These are phyloP conservation scores for Macaranga tanarius DNA, from an alignment of 441 rosid species.

Conservation along the genomic window DNA sequence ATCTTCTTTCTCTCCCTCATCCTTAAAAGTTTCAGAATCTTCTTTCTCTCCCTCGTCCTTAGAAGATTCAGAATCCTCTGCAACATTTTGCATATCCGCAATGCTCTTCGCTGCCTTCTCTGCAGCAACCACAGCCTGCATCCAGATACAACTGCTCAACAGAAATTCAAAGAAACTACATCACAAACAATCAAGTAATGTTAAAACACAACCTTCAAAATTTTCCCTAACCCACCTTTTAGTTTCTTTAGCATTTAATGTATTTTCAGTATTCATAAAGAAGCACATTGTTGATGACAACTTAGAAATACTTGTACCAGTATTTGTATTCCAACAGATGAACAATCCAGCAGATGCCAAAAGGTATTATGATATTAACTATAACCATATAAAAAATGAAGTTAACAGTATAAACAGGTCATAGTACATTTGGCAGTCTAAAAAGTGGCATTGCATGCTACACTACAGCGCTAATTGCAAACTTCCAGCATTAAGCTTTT, in stretches of 20 bases:
- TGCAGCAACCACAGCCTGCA: constrained; percentile 84
- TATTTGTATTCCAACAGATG: not conserved
- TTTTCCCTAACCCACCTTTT: constrained; percentile 3
- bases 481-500: not conserved
- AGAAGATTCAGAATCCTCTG: too few relatives aligned
- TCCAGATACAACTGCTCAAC: constrained; percentile 23
- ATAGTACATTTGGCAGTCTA: not conserved
- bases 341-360: not conserved
- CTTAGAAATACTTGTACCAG: not conserved
- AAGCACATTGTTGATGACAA: too few relatives aligned
- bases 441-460: not conserved
- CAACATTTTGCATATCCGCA: constrained; percentile 35
- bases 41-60: constrained; percentile 55
- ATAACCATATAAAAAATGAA: not conserved
- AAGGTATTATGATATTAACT: not conserved
- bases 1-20: constrained; percentile 48
- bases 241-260: not conserved
- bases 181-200: not conserved
- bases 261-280: not conserved
- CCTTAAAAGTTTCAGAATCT: constrained; percentile 62
- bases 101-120: constrained; percentile 86
- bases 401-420: not conserved
- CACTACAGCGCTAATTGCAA: not conserved
- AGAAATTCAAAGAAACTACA: constrained; percentile 12
- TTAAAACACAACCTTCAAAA: not conserved